Evolutionary conservation across 2,329 filamentous ascomycete species (phyloP).

Genomic region (Colletotrichum spinosum): DNA sequence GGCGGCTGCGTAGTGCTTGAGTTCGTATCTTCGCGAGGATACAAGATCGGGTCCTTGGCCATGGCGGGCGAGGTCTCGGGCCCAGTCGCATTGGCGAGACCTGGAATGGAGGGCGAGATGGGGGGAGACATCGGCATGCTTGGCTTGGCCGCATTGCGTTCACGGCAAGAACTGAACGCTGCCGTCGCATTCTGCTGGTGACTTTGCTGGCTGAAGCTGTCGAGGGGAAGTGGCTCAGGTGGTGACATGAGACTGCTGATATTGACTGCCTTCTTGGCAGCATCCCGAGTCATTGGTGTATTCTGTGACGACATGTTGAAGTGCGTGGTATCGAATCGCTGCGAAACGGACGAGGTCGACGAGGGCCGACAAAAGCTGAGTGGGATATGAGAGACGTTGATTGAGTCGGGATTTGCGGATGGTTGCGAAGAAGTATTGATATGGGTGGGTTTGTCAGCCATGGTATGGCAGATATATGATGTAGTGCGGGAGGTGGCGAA

Average conservation of each 20-base stretch:
- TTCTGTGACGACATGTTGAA: constrained; percentile 5
- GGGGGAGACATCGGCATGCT: constrained; percentile 66
- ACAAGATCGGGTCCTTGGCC: constrained; percentile 69
- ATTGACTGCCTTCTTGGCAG: constrained; percentile 56
- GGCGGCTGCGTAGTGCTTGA: constrained; percentile 58
- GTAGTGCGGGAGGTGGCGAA: constrained; percentile 31
- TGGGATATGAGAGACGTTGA: constrained; percentile 5
- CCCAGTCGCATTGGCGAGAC: constrained; percentile 49
- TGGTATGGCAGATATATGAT: constrained; percentile 13
- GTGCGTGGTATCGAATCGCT: constrained; percentile 43
- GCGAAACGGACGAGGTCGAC: constrained; percentile 26
- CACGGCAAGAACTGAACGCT: not conserved
- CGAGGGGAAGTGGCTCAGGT: constrained; percentile 64
- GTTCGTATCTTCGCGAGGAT: constrained; percentile 58
- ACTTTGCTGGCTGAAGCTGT: constrained; percentile 59
- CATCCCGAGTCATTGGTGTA: constrained; percentile 21
- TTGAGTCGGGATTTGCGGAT: constrained; percentile 48
- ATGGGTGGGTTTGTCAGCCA: constrained; percentile 38
- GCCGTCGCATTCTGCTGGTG: constrained; percentile 20
- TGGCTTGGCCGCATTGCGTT: constrained; percentile 43
- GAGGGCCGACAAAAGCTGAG: constrained; percentile 23
- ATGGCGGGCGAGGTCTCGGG: constrained; percentile 46
- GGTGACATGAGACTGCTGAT: constrained; percentile 72
- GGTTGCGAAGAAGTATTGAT: constrained; percentile 37
- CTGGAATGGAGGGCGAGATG: constrained; percentile 62